Evolutionary conservation across 371 early-diverging fungal species (phyloP), one percentile per base, ranked within the genome.

Genomic region (Mucor saturninus): DNA sequence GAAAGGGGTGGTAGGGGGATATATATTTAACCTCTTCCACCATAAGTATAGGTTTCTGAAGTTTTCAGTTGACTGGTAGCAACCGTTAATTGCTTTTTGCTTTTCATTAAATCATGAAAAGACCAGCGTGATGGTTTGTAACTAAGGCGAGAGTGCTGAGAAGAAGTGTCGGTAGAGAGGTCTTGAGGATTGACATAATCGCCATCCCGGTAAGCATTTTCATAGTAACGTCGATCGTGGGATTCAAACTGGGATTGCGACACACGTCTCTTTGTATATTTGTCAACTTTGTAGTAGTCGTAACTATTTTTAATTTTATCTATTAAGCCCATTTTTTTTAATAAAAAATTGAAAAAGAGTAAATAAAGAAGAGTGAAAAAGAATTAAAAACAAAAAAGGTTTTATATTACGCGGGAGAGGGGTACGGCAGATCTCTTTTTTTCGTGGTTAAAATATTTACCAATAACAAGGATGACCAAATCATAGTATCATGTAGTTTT

Each of bases 231-330:
- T n/a, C 76, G 68, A 48, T 77, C 74, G 40, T 72, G 76, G 1
- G 69, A 73, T 40, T 74, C 71, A 54, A 80, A 80, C 32, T 74
- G 73, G 3, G 78, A 72, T 56, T 80, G 76, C 3, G 72, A 71
- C 13, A 65, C 48, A 51, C 81, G 62, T 65, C 81, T 71, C 53
- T 64, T 70, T 4, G 81, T 80, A 48, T 77, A 80, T 64, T 76
- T 73, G 54, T 75, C 72, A 5, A 76, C 63, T 68, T 76, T 73
- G 14, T 68, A 64, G 32, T 77, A 61, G 30, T 74, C 76, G 45
- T 71, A 69, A 30, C 69, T 69, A 26, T 60, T 56, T 46, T 65
- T 66, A 5, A 80, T 48, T 58, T 72, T 75, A 3, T 74, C 76
- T 37, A 80, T 60, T 28, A 77, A 60, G 8, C 50, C 50, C 50